Conservation (phyloP, 164 flowering plant genomes). For the Vitis cinerea region DNA sequence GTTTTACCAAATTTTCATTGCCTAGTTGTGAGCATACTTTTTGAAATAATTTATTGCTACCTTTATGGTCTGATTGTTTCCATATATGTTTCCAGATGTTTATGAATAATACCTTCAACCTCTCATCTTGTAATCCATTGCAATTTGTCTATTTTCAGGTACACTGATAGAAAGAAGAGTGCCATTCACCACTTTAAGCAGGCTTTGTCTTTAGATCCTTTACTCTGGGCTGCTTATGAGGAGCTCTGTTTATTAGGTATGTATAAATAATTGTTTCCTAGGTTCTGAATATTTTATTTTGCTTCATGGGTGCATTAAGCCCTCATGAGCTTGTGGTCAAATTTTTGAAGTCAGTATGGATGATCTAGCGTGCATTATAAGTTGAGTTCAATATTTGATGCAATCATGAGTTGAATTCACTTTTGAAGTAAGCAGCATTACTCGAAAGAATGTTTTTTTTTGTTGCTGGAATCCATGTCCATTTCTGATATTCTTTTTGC, state of each 20-base stretch:
- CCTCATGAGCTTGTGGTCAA: background rate
- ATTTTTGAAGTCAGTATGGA: background rate
- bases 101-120: constrained; percentile 1
- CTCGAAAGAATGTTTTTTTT: background rate
- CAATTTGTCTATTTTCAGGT: constrained; percentile 45
- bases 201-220: constrained; percentile 87
- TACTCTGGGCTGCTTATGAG: constrained; percentile 95
- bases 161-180: constrained; percentile 84
- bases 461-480: background rate
- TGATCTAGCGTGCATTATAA: background rate
- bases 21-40: background rate
- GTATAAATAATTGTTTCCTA: constrained; percentile 14
- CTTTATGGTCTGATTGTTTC: background rate
- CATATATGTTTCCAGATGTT: background rate
- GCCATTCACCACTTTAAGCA: constrained; percentile 87
- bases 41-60: background rate
- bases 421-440: background rate
- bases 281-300: too few relatives aligned
- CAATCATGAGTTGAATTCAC: background rate
- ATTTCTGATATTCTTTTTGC: background rate
- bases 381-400: background rate
- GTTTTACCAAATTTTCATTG: too few relatives aligned
- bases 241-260: constrained; percentile 89
- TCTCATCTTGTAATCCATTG: constrained; percentile 10
- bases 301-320: background rate